Base-by-base conservation (phyloP, 2,329 filamentous ascomycete genomes). In the Nigrospora osmanthi region DNA sequence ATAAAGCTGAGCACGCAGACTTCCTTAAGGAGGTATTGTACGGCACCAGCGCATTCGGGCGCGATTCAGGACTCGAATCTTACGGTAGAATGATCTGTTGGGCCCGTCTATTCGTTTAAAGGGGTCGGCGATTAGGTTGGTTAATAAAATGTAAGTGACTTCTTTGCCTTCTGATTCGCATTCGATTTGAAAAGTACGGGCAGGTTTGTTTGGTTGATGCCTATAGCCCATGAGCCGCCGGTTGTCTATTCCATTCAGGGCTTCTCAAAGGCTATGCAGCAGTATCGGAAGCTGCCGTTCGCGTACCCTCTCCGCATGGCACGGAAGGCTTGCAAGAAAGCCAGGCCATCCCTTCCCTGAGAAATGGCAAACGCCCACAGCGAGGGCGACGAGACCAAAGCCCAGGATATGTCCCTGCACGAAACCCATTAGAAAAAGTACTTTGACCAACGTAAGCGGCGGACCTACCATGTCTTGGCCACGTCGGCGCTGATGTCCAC, bases 281-380 rank as follows among this genome's bases (percentile, higher is more conserved):
- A 75, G 54, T 81, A 81, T 34, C 71, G 64, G 56, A 81, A 81
- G 10, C 68, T 74, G 6, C 74, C 76, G 47, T 80, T 78, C 0
- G 71, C 71, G 53, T 80, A 81, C 0, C 77, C 77, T 47, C 77
- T 66, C 49, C 76, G 65, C 78, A 81, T 81, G 7, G 78, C 76
- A 14, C 76, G 68, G 61, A 81, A 81, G 1, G 77, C 73, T 56
- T 81, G 76, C 46, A 81, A 58, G 51, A 81, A 81, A 4, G 77
- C 75, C 36, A 81, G 70, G 3, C 76, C 77, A 50, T 81, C 78
- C 41, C 78, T 63, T 11, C 78, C 78, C 52, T 81, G 78, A 17
- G 74, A 73, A 36, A 80, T 70, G 5, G 78, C 78, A 49, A 81
- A 80, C 0, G 76, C 73, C 78, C 78, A 81, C 9, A 81, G 67